Evolutionary conservation across 2,329 filamentous ascomycete genomes (phyloP).

Genomic region (Ceratocystis destructans): DNA sequence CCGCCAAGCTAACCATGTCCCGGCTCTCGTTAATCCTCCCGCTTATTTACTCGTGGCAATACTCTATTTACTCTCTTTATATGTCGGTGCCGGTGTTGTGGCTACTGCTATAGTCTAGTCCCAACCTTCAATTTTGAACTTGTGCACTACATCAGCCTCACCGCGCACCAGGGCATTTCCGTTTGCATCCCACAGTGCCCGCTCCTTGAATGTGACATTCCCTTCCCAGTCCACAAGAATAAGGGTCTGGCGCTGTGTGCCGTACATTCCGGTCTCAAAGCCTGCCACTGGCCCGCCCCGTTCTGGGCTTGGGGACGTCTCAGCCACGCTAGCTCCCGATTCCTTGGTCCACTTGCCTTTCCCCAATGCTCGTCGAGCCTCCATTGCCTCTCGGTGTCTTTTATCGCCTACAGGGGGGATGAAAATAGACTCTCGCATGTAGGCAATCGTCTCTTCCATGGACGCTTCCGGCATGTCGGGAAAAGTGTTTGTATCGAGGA

Average conservation of each 20-base stretch:
- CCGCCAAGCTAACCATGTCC: neutral
- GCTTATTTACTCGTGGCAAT: neutral
- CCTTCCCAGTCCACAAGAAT: slow-evolving; percentile 50
- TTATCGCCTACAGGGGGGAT: slow-evolving; percentile 44
- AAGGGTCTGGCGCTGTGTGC: slow-evolving; percentile 51
- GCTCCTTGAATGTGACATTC: slow-evolving; percentile 45
- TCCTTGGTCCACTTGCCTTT: slow-evolving; percentile 1
- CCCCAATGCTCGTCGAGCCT: slow-evolving; percentile 29
- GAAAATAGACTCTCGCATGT: slow-evolving; percentile 47
- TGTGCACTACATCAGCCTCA: slow-evolving; percentile 41
- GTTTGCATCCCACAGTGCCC: slow-evolving; percentile 45
- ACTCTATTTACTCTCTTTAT: neutral
- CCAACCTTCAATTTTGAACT: slow-evolving; percentile 44
- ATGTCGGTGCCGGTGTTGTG: too few relatives aligned
- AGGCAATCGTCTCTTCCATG: slow-evolving; percentile 39
- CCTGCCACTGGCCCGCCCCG: slow-evolving; percentile 26
- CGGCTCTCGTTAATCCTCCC: neutral
- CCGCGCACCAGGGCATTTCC: slow-evolving; percentile 42
- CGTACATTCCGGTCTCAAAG: slow-evolving; percentile 48
- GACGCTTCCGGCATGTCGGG: slow-evolving; percentile 30
- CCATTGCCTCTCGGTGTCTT: slow-evolving; percentile 33
- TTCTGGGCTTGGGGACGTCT: neutral
- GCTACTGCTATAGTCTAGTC: slow-evolving; percentile 21
- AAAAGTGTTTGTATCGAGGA: slow-evolving; percentile 46
- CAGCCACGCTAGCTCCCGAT: slow-evolving; percentile 20